Base-by-base conservation (phyloP, 169 alveolate genomes). In the Cryptosporidium canis region DNA sequence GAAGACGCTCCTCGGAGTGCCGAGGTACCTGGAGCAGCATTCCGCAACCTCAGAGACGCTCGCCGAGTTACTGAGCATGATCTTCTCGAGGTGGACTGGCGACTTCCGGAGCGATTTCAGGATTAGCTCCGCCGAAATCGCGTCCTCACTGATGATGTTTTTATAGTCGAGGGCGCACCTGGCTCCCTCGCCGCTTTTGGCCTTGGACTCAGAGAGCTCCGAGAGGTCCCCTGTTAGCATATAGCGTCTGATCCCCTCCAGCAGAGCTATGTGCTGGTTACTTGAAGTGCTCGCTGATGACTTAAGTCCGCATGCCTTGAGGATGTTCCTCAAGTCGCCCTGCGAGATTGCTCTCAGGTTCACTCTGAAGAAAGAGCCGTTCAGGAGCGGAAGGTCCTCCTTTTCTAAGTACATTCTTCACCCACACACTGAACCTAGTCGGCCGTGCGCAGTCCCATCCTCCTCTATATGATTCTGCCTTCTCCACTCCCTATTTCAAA, bases 361-460 rank as follows among this genome's bases (percentile, higher is more conserved):
- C 7, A 77, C 87, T 29, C 77, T 77, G 58, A 77, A 77, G 11
- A 77, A 45, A 27, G 87, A 55, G 21, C 87, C 87, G 24, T 77
- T 77, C 48, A 77, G 41, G 6, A 77, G n/a, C 55, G 39, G 55
- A 12, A 77, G 44, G 51, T 58, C 24, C 31, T 77, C 55, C 44
- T 56, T 51, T 70, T 70, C 67, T 24, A 70, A n/a, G 47, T 70
- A 70, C 84, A 70, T 70, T 2, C 16, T 70, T 53, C 31, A 8
- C 45, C 47, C 6, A 61, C n/a, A 61, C 24, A 29, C 24, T 24
- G 41, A 18, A 31, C 0, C 8, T n/a, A 18, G n/a, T 14, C 9
- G 63, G 12, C 35, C 24, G n/a, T 0, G n/a, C 35, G 9, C 24
- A n/a, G n/a, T n/a, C 35, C 6, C 35, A 18, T 51, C 63, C 37